Base-by-base conservation (phyloP, 441 rosid species). In the Flueggea neowawraea region DNA sequence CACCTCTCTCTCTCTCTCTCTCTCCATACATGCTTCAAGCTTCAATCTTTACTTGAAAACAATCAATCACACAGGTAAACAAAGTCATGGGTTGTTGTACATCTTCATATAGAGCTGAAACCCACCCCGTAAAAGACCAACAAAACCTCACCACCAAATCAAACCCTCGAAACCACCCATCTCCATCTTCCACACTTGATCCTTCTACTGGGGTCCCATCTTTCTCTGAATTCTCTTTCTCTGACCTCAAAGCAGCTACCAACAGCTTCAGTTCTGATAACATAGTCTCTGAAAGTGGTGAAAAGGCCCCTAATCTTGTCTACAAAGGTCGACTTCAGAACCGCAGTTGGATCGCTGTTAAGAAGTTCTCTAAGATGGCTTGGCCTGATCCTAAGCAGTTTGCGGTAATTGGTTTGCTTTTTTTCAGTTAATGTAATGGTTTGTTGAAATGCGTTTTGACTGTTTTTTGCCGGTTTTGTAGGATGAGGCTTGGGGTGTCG, bases 381-480 rank as follows among this genome's bases (percentile, higher is more conserved):
- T 93, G 98, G 98, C 97, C 98, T 56, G 92, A 90, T 69, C 87
- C 96, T 53, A 81, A 88, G 69, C 97, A 87, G 76, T 90, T 93
- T 68, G 91, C 80, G 69, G 98, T 93, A 78, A 57, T 14, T 10
- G 9, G 9, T 2, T 36, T 36, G 41, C 41, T 68, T 54, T 28
- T 69, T 63, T 68, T 11, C 28, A 6, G n/a, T 68, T n/a, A 43
- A 16, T 57, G 41, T 36, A 36, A 11, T 31, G 31, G 12, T 16
- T 64, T 41, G 57, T 43, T 39, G 55, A 53, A 33, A 16, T 53
- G 61, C 62, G 55, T 71, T 22, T 64, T 39, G 17, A 51, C 52
- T 54, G 52, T 6, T 36, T 43, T 17, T n/a, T 61, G 60, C 50
- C 8, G 49, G 55, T 54, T 16, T 33, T 58, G 16, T 52, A 93